These are phyloP conservation scores for Lanmaoa rubissima DNA, from an alignment of 768 basidiomycete species.

Conservation along the genomic window DNA sequence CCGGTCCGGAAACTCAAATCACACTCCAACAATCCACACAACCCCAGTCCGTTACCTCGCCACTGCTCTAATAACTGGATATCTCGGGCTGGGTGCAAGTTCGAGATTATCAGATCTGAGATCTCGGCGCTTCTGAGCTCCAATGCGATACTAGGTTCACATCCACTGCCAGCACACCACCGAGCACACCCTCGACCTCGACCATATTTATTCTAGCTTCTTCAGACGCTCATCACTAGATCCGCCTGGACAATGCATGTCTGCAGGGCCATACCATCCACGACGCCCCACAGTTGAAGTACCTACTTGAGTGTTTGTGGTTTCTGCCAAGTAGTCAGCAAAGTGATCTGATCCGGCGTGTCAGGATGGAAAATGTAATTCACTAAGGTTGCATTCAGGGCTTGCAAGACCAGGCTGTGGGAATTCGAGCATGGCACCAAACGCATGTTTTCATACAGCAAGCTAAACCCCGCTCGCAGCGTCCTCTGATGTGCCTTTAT, in stretches of 20 bases:
- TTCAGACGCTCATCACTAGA: conserved; percentile 2
- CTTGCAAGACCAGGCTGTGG: background rate
- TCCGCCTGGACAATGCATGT: conserved; percentile 10
- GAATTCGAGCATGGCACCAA: background rate
- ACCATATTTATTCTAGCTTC: background rate
- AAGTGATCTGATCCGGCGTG: conserved; percentile 5
- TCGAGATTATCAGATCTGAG: background rate
- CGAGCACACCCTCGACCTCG: conserved; percentile 6
- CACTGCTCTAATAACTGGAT: background rate
- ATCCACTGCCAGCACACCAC: background rate
- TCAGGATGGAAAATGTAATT: background rate
- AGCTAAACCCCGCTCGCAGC: conserved; percentile 2
- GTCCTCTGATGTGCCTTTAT: background rate
- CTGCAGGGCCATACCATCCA: conserved; percentile 10
- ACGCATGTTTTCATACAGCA: conserved; percentile 9
- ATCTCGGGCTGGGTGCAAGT: too few species aligned
- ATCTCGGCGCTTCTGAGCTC: background rate
- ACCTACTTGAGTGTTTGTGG: background rate
- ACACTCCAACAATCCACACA: background rate
- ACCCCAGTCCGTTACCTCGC: background rate
- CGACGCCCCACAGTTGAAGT: background rate
- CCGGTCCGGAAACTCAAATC: too few species aligned
- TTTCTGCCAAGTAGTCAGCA: background rate
- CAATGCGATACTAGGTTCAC: background rate
- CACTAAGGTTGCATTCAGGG: background rate